Evolutionary conservation across 352 stramenopile species (phyloP), one percentile per base, ranked within the genome.

Genomic region (Elongisporangium senticosum): DNA sequence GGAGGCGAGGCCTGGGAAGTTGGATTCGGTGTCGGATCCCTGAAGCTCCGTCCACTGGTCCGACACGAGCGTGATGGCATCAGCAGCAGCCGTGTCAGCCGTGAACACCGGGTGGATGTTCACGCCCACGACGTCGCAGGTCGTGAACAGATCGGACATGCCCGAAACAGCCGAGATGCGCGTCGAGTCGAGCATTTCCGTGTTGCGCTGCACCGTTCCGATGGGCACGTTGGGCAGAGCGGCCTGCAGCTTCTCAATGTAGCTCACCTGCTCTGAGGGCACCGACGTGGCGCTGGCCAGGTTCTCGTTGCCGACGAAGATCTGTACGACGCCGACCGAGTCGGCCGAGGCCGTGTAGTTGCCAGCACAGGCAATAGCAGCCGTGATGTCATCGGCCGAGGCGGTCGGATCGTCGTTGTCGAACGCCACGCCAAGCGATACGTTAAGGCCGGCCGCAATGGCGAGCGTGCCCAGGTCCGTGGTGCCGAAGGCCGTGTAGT

Each of bases 101-200:
- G 62, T 75, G 68, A 90, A 92, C 14, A 83, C 73, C 0, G 77
- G 75, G 61, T 89, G 79, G 53, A 90, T 86, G 72, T 90, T 89
- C 57, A 87, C 81, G 28, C 79, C 82, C 22, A 87, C 59, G 40
- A 83, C 66, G 55, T 92, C 79, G 63, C 75, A 86, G 11, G 58
- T 67, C 3, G 54, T 49, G 20, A 89, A 61, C n/a, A 92, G 65
- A 53, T 79, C 70, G 21, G 63, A 49, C 24, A 79, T 40, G 1
- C 72, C 69, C 23, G 59, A 68, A 49, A 83, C 64, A 19, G 67
- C 54, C 28, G 49, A 62, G 48, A 72, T 72, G 19, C 66, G 73
- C 11, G 65, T 54, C 56, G 68, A 67, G 56, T 83, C 71, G 15
- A 83, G 63, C 55, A 79, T 49, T 62, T 83, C 73, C 23, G 73